Conservation (phyloP, 73 alveolate genomes). For the Paraurostyla sp. region DNA sequence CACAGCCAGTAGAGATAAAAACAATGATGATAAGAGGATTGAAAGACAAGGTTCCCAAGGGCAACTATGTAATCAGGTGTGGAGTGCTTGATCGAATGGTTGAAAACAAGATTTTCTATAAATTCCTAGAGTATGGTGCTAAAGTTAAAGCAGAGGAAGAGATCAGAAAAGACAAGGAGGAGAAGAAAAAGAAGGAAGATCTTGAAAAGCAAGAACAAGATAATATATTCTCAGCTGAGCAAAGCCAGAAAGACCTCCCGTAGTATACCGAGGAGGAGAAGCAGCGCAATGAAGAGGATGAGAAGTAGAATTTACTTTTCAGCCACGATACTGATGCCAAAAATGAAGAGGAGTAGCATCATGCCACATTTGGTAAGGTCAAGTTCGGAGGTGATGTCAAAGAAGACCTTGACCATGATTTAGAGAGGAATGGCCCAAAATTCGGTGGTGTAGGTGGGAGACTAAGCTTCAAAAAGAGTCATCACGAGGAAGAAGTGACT, state of each 20-base stretch:
- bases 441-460: neutral
- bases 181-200: slow-evolving; percentile 54
- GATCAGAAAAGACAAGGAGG: neutral
- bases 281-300: neutral
- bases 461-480: neutral
- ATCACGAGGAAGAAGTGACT: neutral
- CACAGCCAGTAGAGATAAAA: slow-evolving; percentile 60
- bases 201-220: neutral
- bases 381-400: neutral
- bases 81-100: slow-evolving; percentile 75
- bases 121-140: slow-evolving; percentile 45
- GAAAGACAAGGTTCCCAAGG: slow-evolving; percentile 76
- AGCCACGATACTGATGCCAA: neutral
- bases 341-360: neutral
- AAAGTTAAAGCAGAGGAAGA: neutral
- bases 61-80: slow-evolving; percentile 63
- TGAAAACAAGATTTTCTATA: slow-evolving; percentile 60
- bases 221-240: neutral
- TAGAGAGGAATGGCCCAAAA: neutral
- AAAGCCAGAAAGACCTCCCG: neutral
- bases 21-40: slow-evolving; percentile 67
- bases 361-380: too few species aligned
- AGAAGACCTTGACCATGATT: neutral
- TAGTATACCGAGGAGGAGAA: neutral
- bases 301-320: neutral